Percentiles rank a stretch among this genome's conserved stretches.
These are phyloP conservation scores for Carex myosuroides DNA, from an alignment of 176 grass and related monocot genomes.

Conservation along the genomic window DNA sequence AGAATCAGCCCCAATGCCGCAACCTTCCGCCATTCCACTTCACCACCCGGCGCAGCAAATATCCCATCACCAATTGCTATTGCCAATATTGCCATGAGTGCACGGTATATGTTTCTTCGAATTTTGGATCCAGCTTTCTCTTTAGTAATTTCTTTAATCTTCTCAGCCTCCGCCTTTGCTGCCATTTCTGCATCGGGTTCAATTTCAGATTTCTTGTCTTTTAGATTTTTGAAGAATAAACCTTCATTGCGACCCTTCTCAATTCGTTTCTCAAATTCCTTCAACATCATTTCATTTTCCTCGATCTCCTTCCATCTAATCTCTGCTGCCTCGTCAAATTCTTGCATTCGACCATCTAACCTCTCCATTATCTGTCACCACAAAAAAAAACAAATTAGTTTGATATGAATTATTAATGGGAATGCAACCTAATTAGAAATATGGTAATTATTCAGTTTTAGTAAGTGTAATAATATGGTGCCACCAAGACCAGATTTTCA, in stretches of 20 bases:
- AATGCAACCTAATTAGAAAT: background rate
- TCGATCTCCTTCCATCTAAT: constrained; percentile 67
- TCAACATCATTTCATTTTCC: constrained; percentile 67
- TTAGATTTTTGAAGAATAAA: constrained; percentile 85
- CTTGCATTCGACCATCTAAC: constrained; percentile 64
- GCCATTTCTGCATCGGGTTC: constrained; percentile 35
- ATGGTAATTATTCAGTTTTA: background rate
- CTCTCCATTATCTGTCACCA: constrained; percentile 67
- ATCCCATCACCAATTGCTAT: constrained; percentile 54
- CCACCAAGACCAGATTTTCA: background rate
- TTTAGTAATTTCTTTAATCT: constrained; percentile 43
- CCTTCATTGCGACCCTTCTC: constrained; percentile 70
- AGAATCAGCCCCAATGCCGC: constrained; percentile 73
- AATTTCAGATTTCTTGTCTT: constrained; percentile 38
- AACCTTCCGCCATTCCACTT: constrained; percentile 83
- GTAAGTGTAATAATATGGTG: background rate
- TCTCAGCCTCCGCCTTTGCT: constrained; percentile 60
- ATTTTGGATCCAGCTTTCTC: constrained; percentile 50
- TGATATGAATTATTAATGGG: background rate
- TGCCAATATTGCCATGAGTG: constrained; percentile 65
- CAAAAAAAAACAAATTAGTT: constrained; percentile 19
- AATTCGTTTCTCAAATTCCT: constrained; percentile 85
- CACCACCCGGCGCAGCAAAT: constrained; percentile 25
- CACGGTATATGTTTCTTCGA: constrained; percentile 74
- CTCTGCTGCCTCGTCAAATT: constrained; percentile 64